These are phyloP conservation scores for Teunomyces barrocoloradensis DNA, from an alignment of 805 yeast species.

Conservation along the genomic window DNA sequence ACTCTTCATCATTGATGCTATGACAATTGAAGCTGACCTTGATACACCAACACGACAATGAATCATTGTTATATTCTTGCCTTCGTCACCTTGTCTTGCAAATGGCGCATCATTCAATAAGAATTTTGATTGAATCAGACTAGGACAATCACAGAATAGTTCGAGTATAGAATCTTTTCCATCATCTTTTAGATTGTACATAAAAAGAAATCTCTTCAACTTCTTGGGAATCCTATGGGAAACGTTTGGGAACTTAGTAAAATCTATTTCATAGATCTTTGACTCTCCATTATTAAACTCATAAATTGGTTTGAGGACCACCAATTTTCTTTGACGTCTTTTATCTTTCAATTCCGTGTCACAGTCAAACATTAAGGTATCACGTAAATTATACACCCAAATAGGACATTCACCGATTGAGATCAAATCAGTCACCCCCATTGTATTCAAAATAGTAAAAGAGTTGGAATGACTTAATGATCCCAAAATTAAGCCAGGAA, in stretches of 20 bases:
- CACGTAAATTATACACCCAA: conserved; percentile 23
- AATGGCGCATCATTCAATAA: conserved; percentile 18
- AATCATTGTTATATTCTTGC: conserved; percentile 19
- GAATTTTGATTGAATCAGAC: conserved; percentile 26
- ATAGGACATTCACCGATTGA: conserved; percentile 37
- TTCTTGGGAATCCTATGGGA: conserved; percentile 7
- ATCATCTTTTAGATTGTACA: conserved; percentile 37
- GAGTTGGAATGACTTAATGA: conserved; percentile 35
- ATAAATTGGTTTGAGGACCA: conserved; percentile 14
- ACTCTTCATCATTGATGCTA: conserved; percentile 38
- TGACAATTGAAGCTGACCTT: conserved; percentile 40
- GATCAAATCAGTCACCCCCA: conserved; percentile 24
- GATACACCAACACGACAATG: conserved; percentile 45
- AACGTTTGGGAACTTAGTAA: conserved; percentile 5
- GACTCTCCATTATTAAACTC: conserved; percentile 16
- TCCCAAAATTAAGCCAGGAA: conserved; percentile 30
- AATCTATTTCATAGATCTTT: conserved; percentile 19
- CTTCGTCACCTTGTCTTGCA: conserved; percentile 1
- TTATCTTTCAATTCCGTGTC: not conserved
- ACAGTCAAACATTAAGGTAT: conserved; percentile 10
- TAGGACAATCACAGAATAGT: conserved; percentile 29
- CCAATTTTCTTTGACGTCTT: not conserved
- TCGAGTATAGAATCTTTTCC: conserved; percentile 34
- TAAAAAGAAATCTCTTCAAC: conserved; percentile 18
- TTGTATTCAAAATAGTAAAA: conserved; percentile 21